Evolutionary conservation across 371 early-diverging fungal species (phyloP).

Genomic region (Enterocytospora artemiae): DNA sequence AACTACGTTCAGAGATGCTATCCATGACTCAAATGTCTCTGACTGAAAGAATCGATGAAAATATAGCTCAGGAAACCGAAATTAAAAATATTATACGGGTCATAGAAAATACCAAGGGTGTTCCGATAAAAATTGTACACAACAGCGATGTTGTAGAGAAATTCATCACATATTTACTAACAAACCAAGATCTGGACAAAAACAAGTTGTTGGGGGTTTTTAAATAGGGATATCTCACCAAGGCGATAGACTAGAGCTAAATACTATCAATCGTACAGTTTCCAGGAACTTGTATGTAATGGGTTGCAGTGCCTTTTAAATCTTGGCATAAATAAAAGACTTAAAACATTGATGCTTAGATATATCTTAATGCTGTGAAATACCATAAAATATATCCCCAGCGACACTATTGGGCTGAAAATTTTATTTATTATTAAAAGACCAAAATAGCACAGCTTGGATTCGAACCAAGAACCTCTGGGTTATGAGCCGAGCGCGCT

Average conservation of each 20-base stretch:
- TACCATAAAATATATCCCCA: too few species aligned
- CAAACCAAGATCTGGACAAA: constrained; percentile 9
- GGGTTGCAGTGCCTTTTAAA: too few species aligned
- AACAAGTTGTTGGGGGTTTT: constrained; percentile 6
- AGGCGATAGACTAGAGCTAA: neutral
- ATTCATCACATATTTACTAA: constrained; percentile 10
- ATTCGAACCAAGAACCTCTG: constrained; percentile 61
- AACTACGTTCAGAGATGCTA: constrained; percentile 16
- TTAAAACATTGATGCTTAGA: too few species aligned
- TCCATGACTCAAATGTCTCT: neutral
- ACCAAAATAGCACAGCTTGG: constrained; percentile 47
- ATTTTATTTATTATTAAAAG: too few species aligned
- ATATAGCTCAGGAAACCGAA: constrained; percentile 13
- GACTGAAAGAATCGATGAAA: neutral
- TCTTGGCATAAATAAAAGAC: too few species aligned
- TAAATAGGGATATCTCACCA: neutral
- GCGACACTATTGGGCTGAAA: too few species aligned
- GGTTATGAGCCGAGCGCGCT: constrained; percentile 62
- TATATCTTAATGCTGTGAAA: too few species aligned
- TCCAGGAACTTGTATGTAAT: too few species aligned
- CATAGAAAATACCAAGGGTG: constrained; percentile 10
- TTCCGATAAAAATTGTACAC: neutral
- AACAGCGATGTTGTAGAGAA: constrained; percentile 25
- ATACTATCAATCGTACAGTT: neutral
- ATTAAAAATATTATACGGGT: constrained; percentile 8